Evolutionary conservation across 805 yeast genomes (phyloP), one percentile per base, ranked within the genome.

Genomic region (Metschnikowia gelsemii): DNA sequence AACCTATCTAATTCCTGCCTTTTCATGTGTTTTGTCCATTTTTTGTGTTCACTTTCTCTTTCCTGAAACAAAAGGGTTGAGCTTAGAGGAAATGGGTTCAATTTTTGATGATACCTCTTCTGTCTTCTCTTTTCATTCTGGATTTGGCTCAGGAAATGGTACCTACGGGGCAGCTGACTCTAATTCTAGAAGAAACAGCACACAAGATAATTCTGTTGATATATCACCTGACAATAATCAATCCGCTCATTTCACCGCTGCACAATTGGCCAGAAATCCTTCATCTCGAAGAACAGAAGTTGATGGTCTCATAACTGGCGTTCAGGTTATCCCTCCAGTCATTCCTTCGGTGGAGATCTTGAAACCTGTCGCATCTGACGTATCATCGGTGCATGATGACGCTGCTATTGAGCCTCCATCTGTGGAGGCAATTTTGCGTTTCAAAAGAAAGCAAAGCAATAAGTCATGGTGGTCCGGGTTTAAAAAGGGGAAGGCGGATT

Each of bases 31-130:
- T 33, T 60, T 82, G 31, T 86, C 96, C 3, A 80, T 85, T 45
- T 60, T 84, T 26, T 80, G 83, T 17, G 96, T 89, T 9, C 79
- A 74, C 64, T 75, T 73, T 42, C 67, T 80, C 33, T 88, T 84
- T 59, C 96, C 96, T 1, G 97, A 90, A 60, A 90, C 96, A 2
- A 88, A 85, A 54, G 96, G 96, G 8, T 79, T 89, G 35, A 75
- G 82, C 19, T 72, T 89, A 42, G 97, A 90, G 58, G 96, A 90
- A 45, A 89, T 90, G 95, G 96, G 90, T 48, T 77, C 86, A 3
- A 76, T 89, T 11, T 89, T 90, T 61, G 95, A 90, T 50, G 96
- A 70, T 50, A 54, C 53, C 38, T 64, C 72, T 5, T 66, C 72
- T 5, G 58, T 70, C 5, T 70, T 70, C 46, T 67, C 72, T 8